phyloP scores from a whole-genome alignment of 768 basidiomycete genomes.

The Leccinum fibrillosum region DNA sequence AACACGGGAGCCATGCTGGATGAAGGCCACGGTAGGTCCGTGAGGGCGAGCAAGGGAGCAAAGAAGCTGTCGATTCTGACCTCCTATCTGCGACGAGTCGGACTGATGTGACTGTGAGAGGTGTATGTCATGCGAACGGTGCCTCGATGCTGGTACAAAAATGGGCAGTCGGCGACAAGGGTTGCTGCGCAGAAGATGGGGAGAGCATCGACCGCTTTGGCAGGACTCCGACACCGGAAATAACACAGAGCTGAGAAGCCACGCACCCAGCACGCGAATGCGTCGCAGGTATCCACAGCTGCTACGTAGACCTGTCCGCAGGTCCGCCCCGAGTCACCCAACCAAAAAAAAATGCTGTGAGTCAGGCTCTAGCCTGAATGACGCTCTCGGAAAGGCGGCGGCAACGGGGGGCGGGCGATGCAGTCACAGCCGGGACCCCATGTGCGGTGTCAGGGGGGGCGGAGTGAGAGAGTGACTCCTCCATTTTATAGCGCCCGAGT shows the following conservation, averaged over 20 bases:
- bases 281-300: background rate
- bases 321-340: background rate
- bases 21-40: background rate
- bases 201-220: constrained; percentile 5
- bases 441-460: constrained; percentile 26
- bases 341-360: background rate
- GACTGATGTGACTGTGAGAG: background rate
- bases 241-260: background rate
- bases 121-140: background rate
- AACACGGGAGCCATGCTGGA: background rate
- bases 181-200: constrained; percentile 1
- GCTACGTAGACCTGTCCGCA: background rate
- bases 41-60: background rate
- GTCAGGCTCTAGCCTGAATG: constrained; percentile 1
- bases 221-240: background rate
- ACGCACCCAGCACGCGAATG: background rate
- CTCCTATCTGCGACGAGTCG: constrained; percentile 4
- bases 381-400: background rate
- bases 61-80: background rate
- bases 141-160: background rate
- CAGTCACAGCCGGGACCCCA: constrained; percentile 19
- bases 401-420: constrained; percentile 13
- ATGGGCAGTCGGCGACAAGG: background rate
- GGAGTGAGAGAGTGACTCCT: constrained; percentile 30
- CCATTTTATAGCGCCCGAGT: constrained; percentile 31